These are phyloP conservation scores for Nigrograna mackinnonii DNA, from an alignment of 2,329 filamentous ascomycete species.

Conservation along the genomic window DNA sequence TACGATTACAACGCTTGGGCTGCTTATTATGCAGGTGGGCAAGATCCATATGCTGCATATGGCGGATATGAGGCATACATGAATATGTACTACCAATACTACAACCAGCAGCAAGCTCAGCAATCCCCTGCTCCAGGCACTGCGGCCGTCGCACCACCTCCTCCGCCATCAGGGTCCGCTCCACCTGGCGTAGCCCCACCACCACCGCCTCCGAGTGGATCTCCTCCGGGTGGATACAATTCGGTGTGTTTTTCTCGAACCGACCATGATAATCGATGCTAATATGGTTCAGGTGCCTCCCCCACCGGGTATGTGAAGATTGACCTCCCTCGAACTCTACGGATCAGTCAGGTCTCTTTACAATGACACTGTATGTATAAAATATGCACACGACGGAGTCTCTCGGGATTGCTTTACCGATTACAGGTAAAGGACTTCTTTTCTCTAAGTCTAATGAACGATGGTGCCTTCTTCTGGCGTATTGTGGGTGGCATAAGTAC, in stretches of 20 bases:
- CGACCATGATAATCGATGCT: not conserved
- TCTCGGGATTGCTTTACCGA: no score
- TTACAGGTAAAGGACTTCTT: no score
- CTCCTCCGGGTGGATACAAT: slow-evolving; percentile 28
- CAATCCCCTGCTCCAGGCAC: slow-evolving; percentile 3
- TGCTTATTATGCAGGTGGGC: slow-evolving; percentile 38
- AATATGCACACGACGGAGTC: no score
- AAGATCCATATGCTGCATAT: slow-evolving; percentile 86
- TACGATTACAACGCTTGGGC: slow-evolving; percentile 85
- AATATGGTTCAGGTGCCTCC: slow-evolving; percentile 25
- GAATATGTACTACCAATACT: slow-evolving; percentile 34
- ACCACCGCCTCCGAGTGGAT: slow-evolving; percentile 33
- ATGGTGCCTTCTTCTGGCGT: no score
- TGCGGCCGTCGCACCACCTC: slow-evolving; percentile 28
- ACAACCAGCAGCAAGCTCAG: slow-evolving; percentile 24
- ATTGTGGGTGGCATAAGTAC: no score
- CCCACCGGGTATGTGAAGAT: slow-evolving; percentile 37
- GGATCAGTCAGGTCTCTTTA: no score
- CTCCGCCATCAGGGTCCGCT: slow-evolving; percentile 24
- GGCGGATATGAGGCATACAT: slow-evolving; percentile 66
- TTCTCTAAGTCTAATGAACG: no score
- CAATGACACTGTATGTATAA: no score
- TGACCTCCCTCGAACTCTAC: no score
- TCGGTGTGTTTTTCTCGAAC: slow-evolving; percentile 25
- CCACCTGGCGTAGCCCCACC: no score